Base-by-base conservation (phyloP, 2,329 filamentous ascomycete genomes). In the Stylonectria norvegica region DNA sequence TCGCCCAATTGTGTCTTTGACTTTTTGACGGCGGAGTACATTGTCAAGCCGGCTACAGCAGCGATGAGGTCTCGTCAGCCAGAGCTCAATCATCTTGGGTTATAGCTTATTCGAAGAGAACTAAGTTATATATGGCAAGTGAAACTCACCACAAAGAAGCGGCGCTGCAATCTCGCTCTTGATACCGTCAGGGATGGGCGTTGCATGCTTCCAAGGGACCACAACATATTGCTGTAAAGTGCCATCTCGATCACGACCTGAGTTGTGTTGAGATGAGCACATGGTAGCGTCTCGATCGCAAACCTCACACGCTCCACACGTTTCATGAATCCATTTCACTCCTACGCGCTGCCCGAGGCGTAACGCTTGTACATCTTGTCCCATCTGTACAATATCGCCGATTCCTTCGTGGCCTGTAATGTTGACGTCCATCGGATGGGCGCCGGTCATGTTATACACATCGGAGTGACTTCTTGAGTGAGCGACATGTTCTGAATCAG, bases 211-310 rank as follows among this genome's bases (percentile, higher is more conserved):
- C 10, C 28, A n/a, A 5, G 37, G 37, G 8, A 31, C 32, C 14
- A 34, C 30, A 14, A 40, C 30, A 35, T 40, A 40, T 34, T 40
- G 37, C 17, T 40, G 37, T 28, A 34, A 40, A 14, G 37, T 40
- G 4, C 37, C 37, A 4, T 22, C 28, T 6, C 32, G 20, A 22
- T 34, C 33, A 22, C 33, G 3, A 5, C 37, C 37, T 2, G 37
- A 40, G 20, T 40, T 40, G 15, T 20, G 32, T 28, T 40, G 37
- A 34, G 28, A 22, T 5, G 37, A 31, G 16, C 37, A 40, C 20
- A 34, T 22, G 6, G 31, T 31, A 17, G 28, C 28, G 32, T 31
- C 25, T 17, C 32, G 22, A 23, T 28, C 5, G 22, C 37, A 40
- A 16, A 22, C 34, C 31, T 40, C 37, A 12, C 37, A 40, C 14